These are phyloP conservation scores for Sporothrix luriei DNA, from an alignment of 2,329 filamentous ascomycete species.

Conservation along the genomic window DNA sequence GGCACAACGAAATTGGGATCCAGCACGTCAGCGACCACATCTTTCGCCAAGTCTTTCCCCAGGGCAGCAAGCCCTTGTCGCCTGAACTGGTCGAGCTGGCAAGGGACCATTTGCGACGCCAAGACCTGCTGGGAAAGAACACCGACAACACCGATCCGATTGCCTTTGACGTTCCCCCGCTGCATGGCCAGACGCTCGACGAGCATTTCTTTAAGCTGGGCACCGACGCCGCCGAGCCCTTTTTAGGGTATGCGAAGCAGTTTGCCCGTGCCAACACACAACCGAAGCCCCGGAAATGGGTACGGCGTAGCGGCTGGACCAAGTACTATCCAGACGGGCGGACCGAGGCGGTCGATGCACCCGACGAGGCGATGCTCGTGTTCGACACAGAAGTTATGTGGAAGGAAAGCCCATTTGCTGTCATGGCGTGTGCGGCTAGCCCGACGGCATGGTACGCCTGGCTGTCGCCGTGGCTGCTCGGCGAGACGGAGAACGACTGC, in stretches of 20 bases:
- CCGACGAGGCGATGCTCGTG: slow-evolving; percentile 78
- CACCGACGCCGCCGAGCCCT: slow-evolving; percentile 83
- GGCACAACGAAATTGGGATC: slow-evolving; percentile 90
- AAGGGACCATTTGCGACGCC: slow-evolving; percentile 76
- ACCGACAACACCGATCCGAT: slow-evolving; percentile 75
- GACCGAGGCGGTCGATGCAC: slow-evolving; percentile 70
- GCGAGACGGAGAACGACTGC: slow-evolving; percentile 72
- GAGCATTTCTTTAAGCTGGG: slow-evolving; percentile 93
- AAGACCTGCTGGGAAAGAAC: slow-evolving; percentile 89
- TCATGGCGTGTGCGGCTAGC: slow-evolving; percentile 94
- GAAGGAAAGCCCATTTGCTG: slow-evolving; percentile 87
- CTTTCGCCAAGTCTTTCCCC: slow-evolving; percentile 78
- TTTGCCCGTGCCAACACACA: slow-evolving; percentile 67
- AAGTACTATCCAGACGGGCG: slow-evolving; percentile 79
- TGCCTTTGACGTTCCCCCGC: slow-evolving; percentile 77
- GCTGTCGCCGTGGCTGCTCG: slow-evolving; percentile 92
- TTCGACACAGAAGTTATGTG: slow-evolving; percentile 98
- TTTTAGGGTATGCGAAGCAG: slow-evolving; percentile 70
- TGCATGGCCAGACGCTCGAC: slow-evolving; percentile 81
- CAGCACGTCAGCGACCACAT: slow-evolving; percentile 88
- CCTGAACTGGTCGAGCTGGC: slow-evolving; percentile 77
- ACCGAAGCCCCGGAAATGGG: slow-evolving; percentile 70
- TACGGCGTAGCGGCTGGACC: slow-evolving; percentile 83
- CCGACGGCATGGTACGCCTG: slow-evolving; percentile 94
- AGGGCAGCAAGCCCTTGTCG: slow-evolving; percentile 58